phyloP scores from a whole-genome alignment of 2,329 filamentous ascomycete species.

The Stromatinia cepivora region DNA sequence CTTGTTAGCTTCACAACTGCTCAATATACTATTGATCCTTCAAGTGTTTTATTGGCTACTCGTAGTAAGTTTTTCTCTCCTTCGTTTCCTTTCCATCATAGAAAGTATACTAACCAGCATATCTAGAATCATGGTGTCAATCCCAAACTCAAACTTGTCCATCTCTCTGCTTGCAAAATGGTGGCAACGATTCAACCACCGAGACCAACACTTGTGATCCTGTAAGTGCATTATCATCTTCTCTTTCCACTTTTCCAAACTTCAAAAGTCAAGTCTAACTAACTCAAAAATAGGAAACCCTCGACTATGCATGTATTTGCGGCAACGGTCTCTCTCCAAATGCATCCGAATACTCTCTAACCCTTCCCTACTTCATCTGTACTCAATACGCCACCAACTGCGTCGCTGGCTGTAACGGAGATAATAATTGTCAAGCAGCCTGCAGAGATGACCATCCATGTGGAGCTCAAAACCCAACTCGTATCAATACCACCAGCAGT shows the following conservation, averaged over 20 bases:
- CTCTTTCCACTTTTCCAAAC: neutral
- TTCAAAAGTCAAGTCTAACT: neutral
- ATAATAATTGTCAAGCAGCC: constrained; percentile 57
- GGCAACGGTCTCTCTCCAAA: constrained; percentile 66
- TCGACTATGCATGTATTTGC: constrained; percentile 74
- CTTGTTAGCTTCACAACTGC: constrained; percentile 49
- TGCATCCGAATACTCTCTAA: constrained; percentile 73
- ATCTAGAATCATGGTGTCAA: constrained; percentile 62
- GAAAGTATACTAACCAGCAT: constrained; percentile 27
- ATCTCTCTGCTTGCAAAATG: constrained; percentile 65
- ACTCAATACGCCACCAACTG: constrained; percentile 70
- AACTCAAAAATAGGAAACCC: constrained; percentile 47
- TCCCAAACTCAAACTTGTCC: constrained; percentile 66
- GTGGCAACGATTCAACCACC: constrained; percentile 49
- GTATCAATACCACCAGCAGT: constrained; percentile 55
- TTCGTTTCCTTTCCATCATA: neutral
- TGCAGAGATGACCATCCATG: constrained; percentile 71
- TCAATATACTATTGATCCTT: constrained; percentile 63
- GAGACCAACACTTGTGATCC: constrained; percentile 66
- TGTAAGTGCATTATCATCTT: constrained; percentile 46
- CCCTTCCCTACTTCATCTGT: constrained; percentile 77
- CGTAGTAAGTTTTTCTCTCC: constrained; percentile 38
- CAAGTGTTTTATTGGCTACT: constrained; percentile 53
- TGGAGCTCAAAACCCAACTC: constrained; percentile 65
- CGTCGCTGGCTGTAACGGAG: constrained; percentile 55